Conservation (phyloP, 306 rosid species). For the Lathyrus aphaca region DNA sequence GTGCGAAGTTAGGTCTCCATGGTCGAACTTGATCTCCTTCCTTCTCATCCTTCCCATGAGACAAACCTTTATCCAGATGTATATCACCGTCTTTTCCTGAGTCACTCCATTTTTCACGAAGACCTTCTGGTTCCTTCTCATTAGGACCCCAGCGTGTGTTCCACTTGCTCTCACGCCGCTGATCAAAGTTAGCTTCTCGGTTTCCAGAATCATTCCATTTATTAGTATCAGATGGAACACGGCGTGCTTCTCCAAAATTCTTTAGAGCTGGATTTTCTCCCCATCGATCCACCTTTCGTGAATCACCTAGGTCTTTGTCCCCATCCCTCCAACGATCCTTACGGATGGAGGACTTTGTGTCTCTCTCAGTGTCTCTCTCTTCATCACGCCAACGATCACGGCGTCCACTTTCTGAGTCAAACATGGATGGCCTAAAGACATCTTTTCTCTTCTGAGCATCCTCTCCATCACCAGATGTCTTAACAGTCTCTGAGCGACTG, state of each 20-base stretch:
- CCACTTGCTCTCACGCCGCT: constrained; percentile 98
- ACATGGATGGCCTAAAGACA: constrained; percentile 84
- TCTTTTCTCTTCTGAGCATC: constrained; percentile 73
- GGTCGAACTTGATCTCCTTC: constrained; percentile 90
- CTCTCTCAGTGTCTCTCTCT: constrained; percentile 67
- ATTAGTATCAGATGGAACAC: constrained; percentile 55
- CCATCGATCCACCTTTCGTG: constrained; percentile 75
- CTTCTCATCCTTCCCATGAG: constrained; percentile 83
- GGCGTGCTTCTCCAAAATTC: constrained; percentile 70
- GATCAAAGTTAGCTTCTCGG: constrained; percentile 71
- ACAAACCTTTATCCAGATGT: constrained; percentile 63
- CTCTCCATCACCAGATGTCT: constrained; percentile 65
- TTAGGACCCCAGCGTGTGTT: constrained; percentile 99
- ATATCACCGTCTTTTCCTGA: constrained; percentile 68
- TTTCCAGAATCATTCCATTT: constrained; percentile 73
- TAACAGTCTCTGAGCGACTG: constrained; percentile 51
- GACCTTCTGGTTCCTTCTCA: constrained; percentile 76
- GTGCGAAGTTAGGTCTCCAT: constrained; percentile 74
- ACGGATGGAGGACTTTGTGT: constrained; percentile 63
- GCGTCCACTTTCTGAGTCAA: constrained; percentile 70
- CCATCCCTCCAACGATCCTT: constrained; percentile 93
- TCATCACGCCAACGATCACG: constrained; percentile 95
- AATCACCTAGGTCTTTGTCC: constrained; percentile 73
- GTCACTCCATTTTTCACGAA: constrained; percentile 75
- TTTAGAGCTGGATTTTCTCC: constrained; percentile 54